Percentiles rank a stretch among this genome's conserved stretches.
Evolutionary conservation across 1,284 basidiomycete species (phyloP).

Genomic region (Ustilago lituana): DNA sequence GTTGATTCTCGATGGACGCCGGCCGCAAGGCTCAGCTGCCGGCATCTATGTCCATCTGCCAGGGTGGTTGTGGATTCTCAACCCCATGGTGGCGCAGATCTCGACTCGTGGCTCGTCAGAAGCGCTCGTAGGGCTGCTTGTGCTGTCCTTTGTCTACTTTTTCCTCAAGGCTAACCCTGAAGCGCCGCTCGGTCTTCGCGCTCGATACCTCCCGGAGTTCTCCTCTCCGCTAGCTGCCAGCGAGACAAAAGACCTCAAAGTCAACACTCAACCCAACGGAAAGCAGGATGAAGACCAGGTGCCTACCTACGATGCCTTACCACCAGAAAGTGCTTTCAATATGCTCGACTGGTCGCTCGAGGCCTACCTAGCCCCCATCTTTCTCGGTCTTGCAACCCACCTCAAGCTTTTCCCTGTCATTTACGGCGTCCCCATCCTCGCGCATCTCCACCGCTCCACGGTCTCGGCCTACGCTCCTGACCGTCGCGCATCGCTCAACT

Average conservation of each 20-base stretch:
- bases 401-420: slow-evolving; percentile 80
- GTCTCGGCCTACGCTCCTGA: slow-evolving; percentile 31
- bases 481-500: slow-evolving; percentile 15
- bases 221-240: not conserved
- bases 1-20: slow-evolving; percentile 70
- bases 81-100: slow-evolving; percentile 93
- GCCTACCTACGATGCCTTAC: slow-evolving; percentile 22
- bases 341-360: slow-evolving; percentile 49
- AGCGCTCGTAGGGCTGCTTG: slow-evolving; percentile 81
- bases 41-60: slow-evolving; percentile 56
- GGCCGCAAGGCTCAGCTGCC: slow-evolving; percentile 26
- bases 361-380: slow-evolving; percentile 49
- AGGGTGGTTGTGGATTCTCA: slow-evolving; percentile 81
- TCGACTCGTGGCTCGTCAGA: slow-evolving; percentile 96
- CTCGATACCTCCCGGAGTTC: slow-evolving; percentile 15
- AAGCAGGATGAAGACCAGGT: not conserved
- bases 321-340: slow-evolving; percentile 43
- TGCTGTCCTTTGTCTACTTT: slow-evolving; percentile 76
- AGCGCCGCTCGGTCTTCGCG: slow-evolving; percentile 29
- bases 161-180: slow-evolving; percentile 58
- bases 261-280: not conserved
- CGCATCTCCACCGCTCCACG: slow-evolving; percentile 70
- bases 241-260: not conserved
- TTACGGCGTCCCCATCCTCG: slow-evolving; percentile 81
- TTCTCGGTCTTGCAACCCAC: slow-evolving; percentile 59